phyloP scores from a whole-genome alignment of 257 asterid species.

The Nemophila menziesii region DNA sequence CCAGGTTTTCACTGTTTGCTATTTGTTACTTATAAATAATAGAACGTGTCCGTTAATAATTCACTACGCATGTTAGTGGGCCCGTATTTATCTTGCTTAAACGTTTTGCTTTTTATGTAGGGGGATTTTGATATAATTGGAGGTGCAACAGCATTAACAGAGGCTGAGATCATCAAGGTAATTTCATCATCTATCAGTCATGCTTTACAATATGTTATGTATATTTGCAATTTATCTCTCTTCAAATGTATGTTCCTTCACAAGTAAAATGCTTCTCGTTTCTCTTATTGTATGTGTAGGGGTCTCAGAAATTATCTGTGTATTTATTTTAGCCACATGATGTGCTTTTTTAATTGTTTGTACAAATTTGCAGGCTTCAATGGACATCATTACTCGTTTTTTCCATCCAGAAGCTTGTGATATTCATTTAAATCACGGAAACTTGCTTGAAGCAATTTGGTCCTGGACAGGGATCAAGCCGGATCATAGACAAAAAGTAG shows the following conservation, averaged over 20 bases:
- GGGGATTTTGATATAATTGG: conserved; percentile 95
- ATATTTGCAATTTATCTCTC: background rate
- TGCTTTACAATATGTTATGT: background rate
- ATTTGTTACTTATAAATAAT: conserved; percentile 2
- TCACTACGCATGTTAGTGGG: background rate
- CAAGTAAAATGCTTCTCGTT: background rate
- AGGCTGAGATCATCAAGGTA: conserved; percentile 94
- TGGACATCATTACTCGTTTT: conserved; percentile 56
- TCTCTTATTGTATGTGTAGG: background rate
- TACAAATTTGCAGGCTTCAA: conserved; percentile 54
- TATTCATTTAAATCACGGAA: conserved; percentile 85
- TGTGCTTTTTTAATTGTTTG: background rate
- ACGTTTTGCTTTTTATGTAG: conserved; percentile 23
- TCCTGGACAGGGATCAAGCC: conserved; percentile 85
- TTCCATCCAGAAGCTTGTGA: conserved; percentile 70
- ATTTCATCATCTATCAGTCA: conserved; percentile 13
- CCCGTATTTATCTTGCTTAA: conserved; percentile 1
- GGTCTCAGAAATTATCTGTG: background rate
- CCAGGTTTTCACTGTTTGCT: conserved; percentile 46
- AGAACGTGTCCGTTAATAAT: conserved; percentile 4
- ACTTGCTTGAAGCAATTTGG: conserved; percentile 89
- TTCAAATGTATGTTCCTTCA: background rate
- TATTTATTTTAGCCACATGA: background rate
- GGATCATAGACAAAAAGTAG: conserved; percentile 80
- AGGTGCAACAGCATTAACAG: conserved; percentile 78